Base-by-base conservation (phyloP, 306 rosid species). In the Macrotyloma uniflorum region DNA sequence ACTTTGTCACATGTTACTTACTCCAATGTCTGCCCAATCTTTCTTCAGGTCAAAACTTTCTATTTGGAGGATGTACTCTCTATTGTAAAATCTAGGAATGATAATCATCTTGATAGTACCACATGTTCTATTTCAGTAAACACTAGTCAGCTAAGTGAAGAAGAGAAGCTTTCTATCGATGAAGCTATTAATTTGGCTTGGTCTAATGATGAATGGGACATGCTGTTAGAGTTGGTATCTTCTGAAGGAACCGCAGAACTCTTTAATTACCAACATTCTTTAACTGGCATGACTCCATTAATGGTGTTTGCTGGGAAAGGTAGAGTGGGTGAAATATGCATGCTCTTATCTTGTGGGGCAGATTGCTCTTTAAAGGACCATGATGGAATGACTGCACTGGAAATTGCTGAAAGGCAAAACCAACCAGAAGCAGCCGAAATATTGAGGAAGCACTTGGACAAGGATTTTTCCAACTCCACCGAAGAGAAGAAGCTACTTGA, bases 241-340 rank as follows among this genome's bases (percentile, higher is more conserved):
- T 80, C 88, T 13, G 86, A 82, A 72, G 93, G 82, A 64, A 80
- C 86, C 46, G 75, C 70, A 38, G 82, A 83, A 53, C 49, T 88
- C n/a, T 87, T 87, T 15, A 86, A 93, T 83, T 93, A 88, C 86
- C 97, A 91, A 87, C 98, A 95, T 87, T 93, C 96, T 1, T 76
- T 77, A 79, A 89, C 85, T 58, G 96, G 98, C 70, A 55, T 93
- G 70, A 84, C 98, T 14, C 89, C 99, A 0, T 82, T 93, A 72
- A 95, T 95, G 96, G 98, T 93, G 47, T 87, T 93, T 90, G 88
- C 98, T 70, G 97, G 94, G 75, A 95, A 87, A 83, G 98, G 99
- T 74, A 93, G 91, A 81, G 87, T 88, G 63, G 88, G 85, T 47
- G 91, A 93, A 70, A 83, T 95, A 83, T 89, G 93, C 86, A 86